Evolutionary conservation across 768 basidiomycete species (phyloP).

Genomic region (Dentipellis fragilis): DNA sequence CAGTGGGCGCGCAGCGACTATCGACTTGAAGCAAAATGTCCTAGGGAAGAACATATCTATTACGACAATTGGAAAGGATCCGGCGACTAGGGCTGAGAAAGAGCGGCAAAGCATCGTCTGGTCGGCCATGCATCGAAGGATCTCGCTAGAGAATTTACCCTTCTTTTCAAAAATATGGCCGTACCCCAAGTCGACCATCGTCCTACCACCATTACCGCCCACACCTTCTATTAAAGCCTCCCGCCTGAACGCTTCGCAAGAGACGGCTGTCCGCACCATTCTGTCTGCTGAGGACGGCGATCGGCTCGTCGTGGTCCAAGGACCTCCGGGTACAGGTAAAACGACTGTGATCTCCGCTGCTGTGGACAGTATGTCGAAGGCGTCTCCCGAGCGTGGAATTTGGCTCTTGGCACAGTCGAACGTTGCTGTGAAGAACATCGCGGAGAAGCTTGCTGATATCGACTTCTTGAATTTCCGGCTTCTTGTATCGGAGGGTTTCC

Average conservation of each 20-base stretch:
- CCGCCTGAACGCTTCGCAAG: conserved; percentile 21
- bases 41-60: not conserved
- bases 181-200: not conserved
- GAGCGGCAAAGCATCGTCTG: conserved; percentile 18
- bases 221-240: not conserved
- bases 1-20: conserved; percentile 28
- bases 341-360: conserved; percentile 15
- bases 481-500: conserved; percentile 35
- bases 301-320: conserved; percentile 21
- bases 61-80: conserved; percentile 13
- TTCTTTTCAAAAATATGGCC: conserved; percentile 19
- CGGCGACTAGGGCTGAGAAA: conserved; percentile 12
- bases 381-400: conserved; percentile 7
- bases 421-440: conserved; percentile 45
- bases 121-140: conserved; percentile 11
- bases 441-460: conserved; percentile 29
- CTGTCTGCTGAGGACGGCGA: conserved; percentile 16
- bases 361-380: conserved; percentile 1
- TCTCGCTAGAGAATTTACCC: conserved; percentile 13
- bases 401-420: conserved; percentile 41
- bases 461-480: conserved; percentile 27
- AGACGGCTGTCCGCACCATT: conserved; percentile 19
- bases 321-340: conserved; percentile 15
- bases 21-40: conserved; percentile 16
- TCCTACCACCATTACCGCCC: not conserved